Evolutionary conservation across 129 eudicot species (phyloP).

Genomic region (Helichrysum umbraculigerum): DNA sequence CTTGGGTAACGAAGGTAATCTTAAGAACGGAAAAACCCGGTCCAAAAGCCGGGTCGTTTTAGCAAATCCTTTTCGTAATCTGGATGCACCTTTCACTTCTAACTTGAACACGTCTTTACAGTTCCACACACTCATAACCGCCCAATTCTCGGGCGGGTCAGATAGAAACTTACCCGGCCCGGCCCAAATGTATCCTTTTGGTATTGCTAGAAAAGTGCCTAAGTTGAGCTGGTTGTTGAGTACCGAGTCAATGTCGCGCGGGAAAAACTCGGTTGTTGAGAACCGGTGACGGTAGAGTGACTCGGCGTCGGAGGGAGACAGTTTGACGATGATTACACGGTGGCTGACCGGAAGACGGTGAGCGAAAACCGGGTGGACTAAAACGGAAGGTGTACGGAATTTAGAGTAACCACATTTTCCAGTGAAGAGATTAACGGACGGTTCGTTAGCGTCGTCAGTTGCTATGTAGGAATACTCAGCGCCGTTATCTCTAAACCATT

Average conservation of each 20-base stretch:
- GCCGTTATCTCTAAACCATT: slow-evolving; percentile 84
- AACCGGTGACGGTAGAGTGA: slow-evolving; percentile 71
- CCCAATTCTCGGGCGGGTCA: slow-evolving; percentile 80
- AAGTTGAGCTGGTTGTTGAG: slow-evolving; percentile 57
- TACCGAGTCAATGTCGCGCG: slow-evolving; percentile 83
- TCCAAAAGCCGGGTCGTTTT: slow-evolving; percentile 73
- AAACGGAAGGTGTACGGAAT: slow-evolving; percentile 86
- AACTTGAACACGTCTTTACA: slow-evolving; percentile 70
- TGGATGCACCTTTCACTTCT: slow-evolving; percentile 88
- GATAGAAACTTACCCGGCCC: slow-evolving; percentile 53
- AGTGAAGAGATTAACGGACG: slow-evolving; percentile 84
- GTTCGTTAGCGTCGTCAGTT: slow-evolving; percentile 74
- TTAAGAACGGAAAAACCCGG: slow-evolving; percentile 76
- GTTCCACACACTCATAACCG: slow-evolving; percentile 86
- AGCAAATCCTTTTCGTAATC: slow-evolving; percentile 48
- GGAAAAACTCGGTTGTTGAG: slow-evolving; percentile 93
- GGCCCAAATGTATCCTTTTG: slow-evolving; percentile 44
- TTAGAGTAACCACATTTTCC: slow-evolving; percentile 80
- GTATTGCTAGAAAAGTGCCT: slow-evolving; percentile 78
- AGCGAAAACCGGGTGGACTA: slow-evolving; percentile 91
- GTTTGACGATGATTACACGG: slow-evolving; percentile 47
- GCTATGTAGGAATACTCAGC: slow-evolving; percentile 95
- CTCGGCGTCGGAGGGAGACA: slow-evolving; percentile 65
- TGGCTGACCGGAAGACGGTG: slow-evolving; percentile 50
- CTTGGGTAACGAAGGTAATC: slow-evolving; percentile 78